Evolutionary conservation across 164 flowering plant genomes (phyloP).

Genomic region (Vitis cinerea): DNA sequence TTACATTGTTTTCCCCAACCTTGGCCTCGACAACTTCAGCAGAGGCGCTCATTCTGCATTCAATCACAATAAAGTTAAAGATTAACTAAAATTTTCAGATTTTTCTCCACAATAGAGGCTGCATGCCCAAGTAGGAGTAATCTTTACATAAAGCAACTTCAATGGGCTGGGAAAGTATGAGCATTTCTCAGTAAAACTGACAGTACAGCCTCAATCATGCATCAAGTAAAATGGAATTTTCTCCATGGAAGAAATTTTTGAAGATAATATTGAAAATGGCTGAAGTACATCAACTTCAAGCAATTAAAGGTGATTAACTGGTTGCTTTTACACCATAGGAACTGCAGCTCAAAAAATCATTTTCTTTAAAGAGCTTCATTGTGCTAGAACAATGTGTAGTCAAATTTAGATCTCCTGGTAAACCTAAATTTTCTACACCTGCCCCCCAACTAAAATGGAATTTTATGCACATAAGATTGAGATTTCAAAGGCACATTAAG

Average conservation of each 20-base stretch:
- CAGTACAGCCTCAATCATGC: neutral
- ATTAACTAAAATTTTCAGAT: too few species aligned
- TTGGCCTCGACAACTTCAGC: conserved; percentile 14
- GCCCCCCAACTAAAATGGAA: neutral
- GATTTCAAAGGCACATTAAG: neutral
- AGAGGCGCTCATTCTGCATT: conserved; percentile 28
- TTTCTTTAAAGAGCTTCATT: too few species aligned
- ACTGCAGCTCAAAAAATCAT: too few species aligned
- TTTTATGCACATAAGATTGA: neutral
- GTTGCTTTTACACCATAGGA: neutral
- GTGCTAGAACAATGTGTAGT: too few species aligned
- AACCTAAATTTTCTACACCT: neutral
- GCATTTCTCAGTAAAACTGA: neutral
- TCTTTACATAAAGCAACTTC: too few species aligned
- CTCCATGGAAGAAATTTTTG: neutral
- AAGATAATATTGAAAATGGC: neutral
- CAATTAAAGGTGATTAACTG: neutral
- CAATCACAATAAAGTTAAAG: conserved; percentile 5
- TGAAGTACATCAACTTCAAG: neutral
- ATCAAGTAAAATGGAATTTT: neutral
- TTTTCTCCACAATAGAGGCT: too few species aligned
- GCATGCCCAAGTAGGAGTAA: too few species aligned
- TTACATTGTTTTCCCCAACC: conserved; percentile 8
- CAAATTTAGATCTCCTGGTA: too few species aligned
- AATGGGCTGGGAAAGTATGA: too few species aligned